phyloP scores from a whole-genome alignment of 208 protist genomes.

The Crithidia fasciculata region DNA sequence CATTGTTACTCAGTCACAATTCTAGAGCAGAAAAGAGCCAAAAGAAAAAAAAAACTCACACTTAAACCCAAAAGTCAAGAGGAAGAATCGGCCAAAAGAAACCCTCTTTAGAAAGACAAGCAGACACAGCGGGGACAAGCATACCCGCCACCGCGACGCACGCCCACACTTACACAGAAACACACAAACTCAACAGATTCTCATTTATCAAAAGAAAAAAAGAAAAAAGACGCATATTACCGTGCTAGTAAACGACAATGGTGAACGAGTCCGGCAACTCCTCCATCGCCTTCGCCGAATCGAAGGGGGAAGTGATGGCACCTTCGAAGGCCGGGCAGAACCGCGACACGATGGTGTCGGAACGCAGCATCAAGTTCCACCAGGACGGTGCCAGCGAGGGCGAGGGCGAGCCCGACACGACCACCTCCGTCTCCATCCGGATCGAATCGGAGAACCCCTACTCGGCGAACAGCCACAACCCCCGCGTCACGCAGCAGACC shows the following conservation, averaged over 20 bases:
- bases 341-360: conserved; percentile 7
- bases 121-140: no score
- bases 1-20: no score
- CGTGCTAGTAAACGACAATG: neutral
- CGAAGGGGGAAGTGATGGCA: neutral
- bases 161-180: no score
- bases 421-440: conserved; percentile 11
- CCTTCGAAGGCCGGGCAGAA: neutral
- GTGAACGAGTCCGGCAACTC: conserved; percentile 21
- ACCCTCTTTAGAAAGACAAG: no score
- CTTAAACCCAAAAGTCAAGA: no score
- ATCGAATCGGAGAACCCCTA: conserved; percentile 15
- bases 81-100: no score
- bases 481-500: neutral
- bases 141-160: no score
- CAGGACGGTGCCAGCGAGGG: conserved; percentile 7
- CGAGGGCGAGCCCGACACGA: conserved; percentile 1
- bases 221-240: neutral
- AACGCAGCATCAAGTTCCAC: conserved; percentile 25
- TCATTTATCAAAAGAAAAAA: neutral
- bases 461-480: conserved; percentile 5
- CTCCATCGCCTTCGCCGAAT: conserved; percentile 28
- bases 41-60: no score
- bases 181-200: no score
- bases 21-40: no score